Evolutionary conservation across 2,329 filamentous ascomycete genomes (phyloP).

Genomic region (Hypomyces rosellus): DNA sequence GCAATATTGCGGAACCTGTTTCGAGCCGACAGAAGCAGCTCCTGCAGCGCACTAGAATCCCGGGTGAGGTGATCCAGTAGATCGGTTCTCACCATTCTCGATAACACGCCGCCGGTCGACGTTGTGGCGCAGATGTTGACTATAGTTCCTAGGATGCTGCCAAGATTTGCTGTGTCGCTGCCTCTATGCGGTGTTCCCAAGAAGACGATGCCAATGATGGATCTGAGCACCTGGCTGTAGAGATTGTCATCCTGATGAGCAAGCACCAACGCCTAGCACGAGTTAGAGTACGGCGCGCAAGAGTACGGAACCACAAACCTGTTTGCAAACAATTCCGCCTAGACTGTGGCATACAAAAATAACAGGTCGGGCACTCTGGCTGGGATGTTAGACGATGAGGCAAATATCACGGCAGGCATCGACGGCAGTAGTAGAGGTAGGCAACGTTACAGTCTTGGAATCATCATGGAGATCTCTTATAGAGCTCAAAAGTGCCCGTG

Average conservation of each 20-base stretch:
- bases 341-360: constrained; percentile 25
- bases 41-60: constrained; percentile 15
- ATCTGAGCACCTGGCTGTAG: constrained; percentile 13
- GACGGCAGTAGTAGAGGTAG: neutral
- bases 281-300: neutral
- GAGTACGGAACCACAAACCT: constrained; percentile 14
- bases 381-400: neutral
- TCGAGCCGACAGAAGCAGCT: constrained; percentile 5
- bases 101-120: constrained; percentile 1
- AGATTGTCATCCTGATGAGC: constrained; percentile 15
- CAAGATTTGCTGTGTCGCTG: constrained; percentile 18
- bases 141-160: constrained; percentile 13
- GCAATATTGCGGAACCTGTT: too few relatives aligned
- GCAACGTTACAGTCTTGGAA: constrained; percentile 1
- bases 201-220: constrained; percentile 20
- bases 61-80: constrained; percentile 15
- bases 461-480: constrained; percentile 11
- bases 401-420: neutral
- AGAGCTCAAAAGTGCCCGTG: constrained; percentile 11
- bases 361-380: constrained; percentile 12
- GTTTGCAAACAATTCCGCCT: constrained; percentile 24
- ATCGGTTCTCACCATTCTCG: constrained; percentile 14
- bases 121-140: constrained; percentile 1
- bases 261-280: constrained; percentile 16
- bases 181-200: constrained; percentile 27